Evolutionary conservation across 2,329 filamentous ascomycete species (phyloP).

Genomic region (Aspergillus neoniger): DNA sequence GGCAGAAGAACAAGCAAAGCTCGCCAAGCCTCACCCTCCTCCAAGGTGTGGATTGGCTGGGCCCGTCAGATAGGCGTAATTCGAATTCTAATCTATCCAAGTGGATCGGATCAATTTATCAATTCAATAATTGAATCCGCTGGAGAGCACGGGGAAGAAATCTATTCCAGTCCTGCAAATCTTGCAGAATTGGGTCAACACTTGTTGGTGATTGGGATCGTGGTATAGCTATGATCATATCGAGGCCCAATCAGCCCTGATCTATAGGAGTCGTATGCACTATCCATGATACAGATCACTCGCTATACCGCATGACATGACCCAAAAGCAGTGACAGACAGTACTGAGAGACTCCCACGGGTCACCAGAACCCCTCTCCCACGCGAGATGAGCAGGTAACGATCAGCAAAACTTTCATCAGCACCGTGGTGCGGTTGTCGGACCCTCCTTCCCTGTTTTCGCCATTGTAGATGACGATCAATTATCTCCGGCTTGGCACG

Average conservation of each 20-base stretch:
- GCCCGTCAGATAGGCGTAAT: background rate
- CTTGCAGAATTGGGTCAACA: background rate
- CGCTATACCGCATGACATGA: no score
- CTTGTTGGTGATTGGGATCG: background rate
- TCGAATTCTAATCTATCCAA: background rate
- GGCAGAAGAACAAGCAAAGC: background rate
- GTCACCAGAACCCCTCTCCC: background rate
- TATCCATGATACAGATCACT: no score
- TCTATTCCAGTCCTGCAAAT: background rate
- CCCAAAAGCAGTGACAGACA: no score
- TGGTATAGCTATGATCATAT: background rate
- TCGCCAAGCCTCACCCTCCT: background rate
- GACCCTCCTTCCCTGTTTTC: background rate
- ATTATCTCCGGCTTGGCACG: slow-evolving; percentile 3
- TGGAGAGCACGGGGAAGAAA: background rate
- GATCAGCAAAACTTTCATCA: background rate
- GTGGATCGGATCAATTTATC: background rate
- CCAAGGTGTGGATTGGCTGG: background rate
- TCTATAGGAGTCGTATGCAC: no score
- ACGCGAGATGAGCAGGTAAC: background rate
- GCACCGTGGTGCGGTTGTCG: background rate
- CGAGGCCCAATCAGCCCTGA: background rate
- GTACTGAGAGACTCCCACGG: no score
- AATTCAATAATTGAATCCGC: background rate
- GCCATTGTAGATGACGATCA: background rate